These are phyloP conservation scores for Phytophthora boehmeriae DNA, from an alignment of 352 stramenopile genomes.

Conservation along the genomic window DNA sequence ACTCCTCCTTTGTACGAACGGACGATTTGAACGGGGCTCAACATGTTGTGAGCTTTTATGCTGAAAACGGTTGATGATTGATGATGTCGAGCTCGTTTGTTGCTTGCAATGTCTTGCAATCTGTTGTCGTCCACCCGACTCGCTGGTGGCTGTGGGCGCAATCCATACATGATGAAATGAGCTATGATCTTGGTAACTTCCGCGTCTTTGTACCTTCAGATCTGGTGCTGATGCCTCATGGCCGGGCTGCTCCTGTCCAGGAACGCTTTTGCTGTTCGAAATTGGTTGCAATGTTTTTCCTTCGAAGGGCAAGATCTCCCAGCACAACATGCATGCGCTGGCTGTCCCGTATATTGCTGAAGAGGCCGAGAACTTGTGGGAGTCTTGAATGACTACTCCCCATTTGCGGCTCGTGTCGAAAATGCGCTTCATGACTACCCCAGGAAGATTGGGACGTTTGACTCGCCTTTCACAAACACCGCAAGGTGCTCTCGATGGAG, in stretches of 20 bases:
- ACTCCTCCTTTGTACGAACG: slow-evolving; percentile 51
- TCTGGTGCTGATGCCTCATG: not conserved
- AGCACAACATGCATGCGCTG: slow-evolving; percentile 48
- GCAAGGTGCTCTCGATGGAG: slow-evolving; percentile 35
- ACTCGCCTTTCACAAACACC: slow-evolving; percentile 55
- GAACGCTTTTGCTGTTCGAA: not conserved
- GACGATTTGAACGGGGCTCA: slow-evolving; percentile 32
- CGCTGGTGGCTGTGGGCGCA: slow-evolving; percentile 27
- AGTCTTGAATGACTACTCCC: slow-evolving; percentile 49
- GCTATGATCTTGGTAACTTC: slow-evolving; percentile 44
- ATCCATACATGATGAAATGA: slow-evolving; percentile 40
- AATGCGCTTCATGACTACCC: slow-evolving; percentile 58
- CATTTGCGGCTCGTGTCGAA: slow-evolving; percentile 51
- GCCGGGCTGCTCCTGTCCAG: not conserved
- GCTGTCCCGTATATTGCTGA: slow-evolving; percentile 47
- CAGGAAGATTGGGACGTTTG: slow-evolving; percentile 42
- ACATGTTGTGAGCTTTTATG: slow-evolving; percentile 45
- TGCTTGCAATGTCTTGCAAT: slow-evolving; percentile 42
- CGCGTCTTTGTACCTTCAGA: slow-evolving; percentile 5
- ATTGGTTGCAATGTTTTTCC: slow-evolving; percentile 1
- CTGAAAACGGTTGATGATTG: slow-evolving; percentile 52
- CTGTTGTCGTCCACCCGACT: slow-evolving; percentile 9
- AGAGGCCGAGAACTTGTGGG: slow-evolving; percentile 43
- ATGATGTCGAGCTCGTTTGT: slow-evolving; percentile 47
- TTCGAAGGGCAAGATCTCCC: slow-evolving; percentile 47